These are phyloP conservation scores for Przewalskia tangutica DNA, from an alignment of 257 asterid genomes.

Conservation along the genomic window DNA sequence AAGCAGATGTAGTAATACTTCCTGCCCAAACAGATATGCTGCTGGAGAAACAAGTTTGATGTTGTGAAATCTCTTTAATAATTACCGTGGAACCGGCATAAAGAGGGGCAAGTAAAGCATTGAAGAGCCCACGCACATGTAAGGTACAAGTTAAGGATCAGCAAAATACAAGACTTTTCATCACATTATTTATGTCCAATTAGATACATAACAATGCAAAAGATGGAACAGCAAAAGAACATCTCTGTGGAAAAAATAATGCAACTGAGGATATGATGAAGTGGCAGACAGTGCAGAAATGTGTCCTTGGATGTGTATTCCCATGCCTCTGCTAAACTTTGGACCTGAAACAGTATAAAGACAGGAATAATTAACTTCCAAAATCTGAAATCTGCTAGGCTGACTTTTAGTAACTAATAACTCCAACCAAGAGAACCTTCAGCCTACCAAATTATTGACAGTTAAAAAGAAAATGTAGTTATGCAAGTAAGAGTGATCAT, in stretches of 20 bases:
- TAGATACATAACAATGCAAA: background rate
- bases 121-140: slow-evolving; percentile 89
- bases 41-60: background rate
- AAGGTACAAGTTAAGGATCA: slow-evolving; percentile 49
- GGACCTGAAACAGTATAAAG: slow-evolving; percentile 42
- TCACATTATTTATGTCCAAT: background rate
- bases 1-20: background rate
- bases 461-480: background rate
- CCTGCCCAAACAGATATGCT: background rate
- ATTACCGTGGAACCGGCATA: slow-evolving; percentile 40
- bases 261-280: slow-evolving; percentile 77
- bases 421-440: background rate
- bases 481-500: background rate
- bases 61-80: background rate
- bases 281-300: slow-evolving; percentile 82
- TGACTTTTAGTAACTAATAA: background rate
- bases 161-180: slow-evolving; percentile 3
- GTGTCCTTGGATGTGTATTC: slow-evolving; percentile 55
- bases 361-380: background rate
- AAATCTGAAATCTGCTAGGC: background rate
- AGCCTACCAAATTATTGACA: background rate
- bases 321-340: slow-evolving; percentile 76
- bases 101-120: slow-evolving; percentile 84
- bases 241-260: background rate
- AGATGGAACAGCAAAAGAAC: background rate